These are phyloP conservation scores for Gnetum montanum DNA, from an alignment of 75 land plant genomes.

Conservation along the genomic window DNA sequence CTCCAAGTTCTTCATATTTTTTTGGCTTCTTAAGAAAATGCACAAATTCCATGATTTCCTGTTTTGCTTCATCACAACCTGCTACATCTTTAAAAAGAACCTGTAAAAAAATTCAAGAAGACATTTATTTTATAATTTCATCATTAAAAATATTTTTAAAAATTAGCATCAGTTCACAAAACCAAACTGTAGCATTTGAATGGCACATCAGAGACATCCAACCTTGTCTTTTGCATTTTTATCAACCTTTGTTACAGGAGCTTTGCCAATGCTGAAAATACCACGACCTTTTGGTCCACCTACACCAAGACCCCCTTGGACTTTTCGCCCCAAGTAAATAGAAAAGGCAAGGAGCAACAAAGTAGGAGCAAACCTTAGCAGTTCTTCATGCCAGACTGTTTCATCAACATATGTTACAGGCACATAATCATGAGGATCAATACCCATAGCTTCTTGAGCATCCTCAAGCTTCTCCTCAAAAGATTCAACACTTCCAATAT, in stretches of 20 bases:
- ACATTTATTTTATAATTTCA: too few relatives aligned
- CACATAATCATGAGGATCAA: constrained; percentile 75
- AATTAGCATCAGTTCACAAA: too few relatives aligned
- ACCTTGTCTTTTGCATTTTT: constrained; percentile 80
- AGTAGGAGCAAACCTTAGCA: constrained; percentile 57
- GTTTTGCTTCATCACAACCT: constrained; percentile 94
- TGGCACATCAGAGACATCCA: too few relatives aligned
- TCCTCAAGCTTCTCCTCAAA: constrained; percentile 85
- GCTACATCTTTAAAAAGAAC: constrained; percentile 91
- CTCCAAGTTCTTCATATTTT: constrained; percentile 79
- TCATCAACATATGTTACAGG: constrained; percentile 87
- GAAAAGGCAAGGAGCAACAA: constrained; percentile 39
- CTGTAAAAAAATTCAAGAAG: constrained; percentile 26
- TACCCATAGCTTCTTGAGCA: constrained; percentile 67
- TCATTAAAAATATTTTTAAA: too few relatives aligned
- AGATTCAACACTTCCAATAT: constrained; percentile 81
- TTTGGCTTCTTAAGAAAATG: constrained; percentile 83
- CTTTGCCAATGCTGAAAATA: constrained; percentile 74
- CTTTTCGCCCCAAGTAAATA: constrained; percentile 40
- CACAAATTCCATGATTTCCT: constrained; percentile 92
- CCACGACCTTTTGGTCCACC: constrained; percentile 61
- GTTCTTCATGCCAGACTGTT: constrained; percentile 59
- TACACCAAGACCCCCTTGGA: constrained; percentile 67
- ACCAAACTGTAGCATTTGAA: too few relatives aligned
- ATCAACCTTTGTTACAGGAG: constrained; percentile 64